Evolutionary conservation across 2,329 filamentous ascomycete genomes (phyloP).

Genomic region (Colletotrichum tabaci): DNA sequence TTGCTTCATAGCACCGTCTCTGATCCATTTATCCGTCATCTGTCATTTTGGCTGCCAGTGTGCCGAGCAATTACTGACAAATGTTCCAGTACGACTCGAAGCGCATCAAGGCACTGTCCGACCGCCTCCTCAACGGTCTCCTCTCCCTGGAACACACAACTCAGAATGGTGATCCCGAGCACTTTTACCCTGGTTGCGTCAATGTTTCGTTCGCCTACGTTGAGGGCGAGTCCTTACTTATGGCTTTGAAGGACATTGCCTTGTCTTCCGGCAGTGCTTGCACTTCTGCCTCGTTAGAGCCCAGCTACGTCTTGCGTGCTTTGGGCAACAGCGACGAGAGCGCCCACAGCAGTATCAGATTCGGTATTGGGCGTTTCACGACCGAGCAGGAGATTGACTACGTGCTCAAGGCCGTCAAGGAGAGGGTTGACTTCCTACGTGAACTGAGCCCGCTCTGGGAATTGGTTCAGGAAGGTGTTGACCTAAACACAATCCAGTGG

Average conservation of each 20-base stretch:
- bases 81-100: constrained; percentile 85
- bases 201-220: constrained; percentile 99
- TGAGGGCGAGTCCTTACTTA: constrained; percentile 96
- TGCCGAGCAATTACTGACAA: constrained; percentile 18
- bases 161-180: constrained; percentile 86
- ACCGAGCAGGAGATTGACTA: constrained; percentile 97
- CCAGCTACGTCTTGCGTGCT: constrained; percentile 94
- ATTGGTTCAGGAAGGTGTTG: constrained; percentile 95
- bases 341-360: constrained; percentile 97
- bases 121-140: constrained; percentile 86
- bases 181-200: constrained; percentile 96
- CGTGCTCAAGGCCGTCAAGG: constrained; percentile 92
- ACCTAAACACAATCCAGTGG: constrained; percentile 97
- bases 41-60: constrained; percentile 3
- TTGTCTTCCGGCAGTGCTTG: constrained; percentile 97
- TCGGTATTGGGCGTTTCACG: constrained; percentile 97
- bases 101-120: constrained; percentile 85
- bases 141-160: constrained; percentile 91
- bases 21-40: constrained; percentile 58
- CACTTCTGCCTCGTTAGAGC: constrained; percentile 96
- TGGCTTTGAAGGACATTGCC: constrained; percentile 98
- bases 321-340: constrained; percentile 97
- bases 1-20: constrained; percentile 79
- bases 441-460: constrained; percentile 98
- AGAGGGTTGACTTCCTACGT: constrained; percentile 91